Conservation (phyloP, 805 yeast species). For the Lipomyces sp. region DNA sequence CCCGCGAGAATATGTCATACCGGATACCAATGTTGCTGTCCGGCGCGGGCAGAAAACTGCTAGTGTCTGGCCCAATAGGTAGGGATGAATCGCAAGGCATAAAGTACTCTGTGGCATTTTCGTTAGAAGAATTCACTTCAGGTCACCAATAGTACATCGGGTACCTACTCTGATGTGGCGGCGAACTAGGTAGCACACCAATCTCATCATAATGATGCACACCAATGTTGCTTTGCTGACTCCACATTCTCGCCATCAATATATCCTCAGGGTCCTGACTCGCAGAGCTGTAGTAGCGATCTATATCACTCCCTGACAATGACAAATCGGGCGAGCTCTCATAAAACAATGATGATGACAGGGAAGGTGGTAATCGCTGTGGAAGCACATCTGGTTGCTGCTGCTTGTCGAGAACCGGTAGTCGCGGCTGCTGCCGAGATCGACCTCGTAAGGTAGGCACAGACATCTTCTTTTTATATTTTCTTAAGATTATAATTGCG, state of each 20-base stretch:
- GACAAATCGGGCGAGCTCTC: slow-evolving; percentile 29
- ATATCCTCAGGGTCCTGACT: slow-evolving; percentile 5
- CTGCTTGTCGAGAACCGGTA: neutral
- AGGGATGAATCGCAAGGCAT: slow-evolving; percentile 3
- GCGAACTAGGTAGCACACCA: neutral
- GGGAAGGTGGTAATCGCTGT: slow-evolving; percentile 6
- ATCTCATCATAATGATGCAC: neutral
- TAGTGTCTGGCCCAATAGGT: slow-evolving; percentile 7
- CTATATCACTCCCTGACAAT: slow-evolving; percentile 27
- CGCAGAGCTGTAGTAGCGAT: slow-evolving; percentile 18
- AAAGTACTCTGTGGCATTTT: neutral
- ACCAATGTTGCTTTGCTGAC: slow-evolving; percentile 4
- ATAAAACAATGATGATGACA: slow-evolving; percentile 23
- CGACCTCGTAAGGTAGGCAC: neutral
- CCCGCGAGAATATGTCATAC: slow-evolving; percentile 25
- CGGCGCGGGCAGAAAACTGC: neutral
- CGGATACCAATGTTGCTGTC: slow-evolving; percentile 18
- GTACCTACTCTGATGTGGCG: neutral
- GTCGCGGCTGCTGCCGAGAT: slow-evolving; percentile 12
- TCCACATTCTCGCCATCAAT: slow-evolving; percentile 20
- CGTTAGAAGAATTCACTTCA: neutral
- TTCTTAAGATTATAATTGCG: slow-evolving; percentile 4
- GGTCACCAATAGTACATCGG: neutral
- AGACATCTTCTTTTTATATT: neutral
- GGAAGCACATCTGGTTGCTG: neutral